Conservation (phyloP, 73 alveolate genomes). For the Diophrys sp. region DNA sequence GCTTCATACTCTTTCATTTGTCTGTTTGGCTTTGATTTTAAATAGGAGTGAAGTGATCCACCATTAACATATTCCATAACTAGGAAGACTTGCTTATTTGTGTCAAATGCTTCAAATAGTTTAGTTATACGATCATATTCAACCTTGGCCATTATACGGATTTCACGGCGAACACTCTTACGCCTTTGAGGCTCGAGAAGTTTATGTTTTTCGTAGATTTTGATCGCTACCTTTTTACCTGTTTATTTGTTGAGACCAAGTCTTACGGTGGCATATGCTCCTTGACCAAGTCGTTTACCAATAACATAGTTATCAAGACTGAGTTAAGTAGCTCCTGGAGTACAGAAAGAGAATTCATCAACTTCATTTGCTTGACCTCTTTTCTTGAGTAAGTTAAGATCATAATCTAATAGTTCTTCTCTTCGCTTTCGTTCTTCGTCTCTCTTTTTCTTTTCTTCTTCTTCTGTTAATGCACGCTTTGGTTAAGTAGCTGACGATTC, state of each 20-base stretch:
- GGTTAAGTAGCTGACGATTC: neutral
- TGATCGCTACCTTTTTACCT: conserved; percentile 62
- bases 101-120: conserved; percentile 62
- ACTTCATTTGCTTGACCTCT: neutral
- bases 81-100: conserved; percentile 46
- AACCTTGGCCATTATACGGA: conserved; percentile 48
- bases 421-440: neutral
- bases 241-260: conserved; percentile 57
- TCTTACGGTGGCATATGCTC: conserved; percentile 81
- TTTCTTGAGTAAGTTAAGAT: neutral
- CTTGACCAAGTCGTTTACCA: conserved; percentile 71
- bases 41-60: conserved; percentile 55
- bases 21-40: conserved; percentile 61
- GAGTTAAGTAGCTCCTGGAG: neutral
- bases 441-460: neutral
- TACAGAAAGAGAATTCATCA: neutral
- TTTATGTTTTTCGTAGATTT: conserved; percentile 64
- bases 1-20: conserved; percentile 60
- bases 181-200: conserved; percentile 60
- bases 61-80: conserved; percentile 67
- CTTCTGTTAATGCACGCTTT: neutral
- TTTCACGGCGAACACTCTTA: conserved; percentile 62
- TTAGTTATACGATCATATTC: conserved; percentile 46
- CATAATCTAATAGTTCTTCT: neutral
- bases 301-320: conserved; percentile 40